Evolutionary conservation across 306 rosid genomes (phyloP), one percentile per base, ranked within the genome.

Genomic region (Acmispon strigosus): DNA sequence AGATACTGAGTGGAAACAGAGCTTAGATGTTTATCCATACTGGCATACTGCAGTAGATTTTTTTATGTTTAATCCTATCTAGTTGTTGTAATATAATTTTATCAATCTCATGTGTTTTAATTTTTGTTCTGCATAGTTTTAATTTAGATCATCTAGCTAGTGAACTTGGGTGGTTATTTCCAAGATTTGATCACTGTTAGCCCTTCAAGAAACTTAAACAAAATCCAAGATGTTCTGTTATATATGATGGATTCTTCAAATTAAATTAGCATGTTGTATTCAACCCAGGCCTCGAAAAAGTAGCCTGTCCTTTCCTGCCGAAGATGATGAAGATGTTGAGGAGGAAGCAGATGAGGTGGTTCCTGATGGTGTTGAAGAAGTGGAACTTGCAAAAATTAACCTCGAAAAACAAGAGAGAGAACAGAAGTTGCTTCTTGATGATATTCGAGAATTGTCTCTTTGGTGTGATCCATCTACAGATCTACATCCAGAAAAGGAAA

Each of bases 311-410:
- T 88, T 95, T 64, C 90, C 91, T 74, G 83, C 86, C 2, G 99
- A 95, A 85, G 99, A 95, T 73, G 95, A 91, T 63, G 97, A 89
- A 53, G 97, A 95, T 83, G 86, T 86, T 72, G 97, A 95, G 83
- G 99, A 95, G 81, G 96, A 89, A 77, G 96, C 99, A 55, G 99
- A 91, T 71, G 96, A 91, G 84, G 87, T 95, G 69, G 99, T 95
- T 75, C 99, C 99, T 75, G 96, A 91, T 72, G 99, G 99, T 74
- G 97, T 91, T 76, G 97, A 95, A 79, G 99, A 95, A 84, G 97
- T 95, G 48, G 99, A 95, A 82, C 96, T 95, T 75, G 97, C 92
- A 73, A 91, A 78, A 82, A 79, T 95, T 73, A 79, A 84, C 73
- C 99, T 95, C 76, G 97, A 95, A 79, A 75, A 83, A 78, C 89